Evolutionary conservation across 2,329 filamentous ascomycete genomes (phyloP).

Genomic region (Tolypocladium ovalisporum): DNA sequence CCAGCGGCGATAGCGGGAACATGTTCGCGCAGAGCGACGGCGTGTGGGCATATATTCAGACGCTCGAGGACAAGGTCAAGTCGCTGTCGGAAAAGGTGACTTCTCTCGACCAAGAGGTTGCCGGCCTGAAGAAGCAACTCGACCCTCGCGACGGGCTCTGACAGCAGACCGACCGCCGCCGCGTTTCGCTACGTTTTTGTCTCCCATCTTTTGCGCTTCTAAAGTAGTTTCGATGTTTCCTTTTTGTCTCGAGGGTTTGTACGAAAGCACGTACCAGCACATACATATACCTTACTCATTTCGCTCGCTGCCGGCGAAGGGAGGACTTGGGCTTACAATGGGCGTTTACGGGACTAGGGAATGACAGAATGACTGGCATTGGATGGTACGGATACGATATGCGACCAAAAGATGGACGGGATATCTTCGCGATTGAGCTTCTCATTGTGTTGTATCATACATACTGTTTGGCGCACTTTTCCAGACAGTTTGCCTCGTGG

Average conservation of each 20-base stretch:
- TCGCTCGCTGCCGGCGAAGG: background rate
- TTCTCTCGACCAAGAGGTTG: slow-evolving; percentile 21
- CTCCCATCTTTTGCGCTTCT: background rate
- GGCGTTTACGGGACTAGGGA: slow-evolving; percentile 8
- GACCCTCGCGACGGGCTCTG: slow-evolving; percentile 16
- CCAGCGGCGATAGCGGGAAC: slow-evolving; percentile 50
- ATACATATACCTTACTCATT: background rate
- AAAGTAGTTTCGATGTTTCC: background rate
- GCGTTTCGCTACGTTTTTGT: slow-evolving; percentile 2
- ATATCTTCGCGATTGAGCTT: slow-evolving; percentile 6
- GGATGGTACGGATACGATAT: slow-evolving; percentile 17
- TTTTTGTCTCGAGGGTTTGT: background rate
- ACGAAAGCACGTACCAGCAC: background rate
- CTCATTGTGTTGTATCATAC: background rate
- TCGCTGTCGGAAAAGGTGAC: slow-evolving; percentile 22
- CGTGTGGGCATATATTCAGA: slow-evolving; percentile 63
- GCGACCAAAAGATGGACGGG: slow-evolving; percentile 18
- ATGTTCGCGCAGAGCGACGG: slow-evolving; percentile 53
- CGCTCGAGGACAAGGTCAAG: slow-evolving; percentile 47
- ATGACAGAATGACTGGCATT: slow-evolving; percentile 7
- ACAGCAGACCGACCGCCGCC: background rate
- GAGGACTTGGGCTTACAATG: background rate
- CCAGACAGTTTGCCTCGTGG: background rate
- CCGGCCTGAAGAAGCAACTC: slow-evolving; percentile 21
- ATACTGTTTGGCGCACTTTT: background rate